These are phyloP conservation scores for Stentor roeselii DNA, from an alignment of 73 alveolate species.

Conservation along the genomic window DNA sequence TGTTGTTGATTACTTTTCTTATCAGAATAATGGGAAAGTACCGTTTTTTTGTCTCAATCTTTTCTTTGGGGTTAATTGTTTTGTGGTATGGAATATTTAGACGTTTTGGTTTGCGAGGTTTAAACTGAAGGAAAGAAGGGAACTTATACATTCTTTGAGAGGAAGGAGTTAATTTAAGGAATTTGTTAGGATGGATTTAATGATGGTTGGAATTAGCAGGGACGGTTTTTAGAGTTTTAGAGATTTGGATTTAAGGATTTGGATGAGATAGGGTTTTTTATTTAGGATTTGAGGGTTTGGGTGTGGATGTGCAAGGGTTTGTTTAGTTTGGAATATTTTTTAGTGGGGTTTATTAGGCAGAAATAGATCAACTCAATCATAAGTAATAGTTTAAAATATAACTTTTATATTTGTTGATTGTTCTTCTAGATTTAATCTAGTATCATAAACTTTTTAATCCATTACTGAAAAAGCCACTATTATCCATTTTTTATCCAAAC, in stretches of 20 bases:
- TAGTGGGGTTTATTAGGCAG: too few species aligned
- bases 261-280: too few species aligned
- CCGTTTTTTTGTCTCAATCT: not conserved
- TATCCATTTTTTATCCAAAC: too few species aligned
- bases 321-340: too few species aligned
- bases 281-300: too few species aligned
- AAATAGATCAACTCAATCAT: too few species aligned
- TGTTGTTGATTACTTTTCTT: not conserved
- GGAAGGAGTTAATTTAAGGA: not conserved
- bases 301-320: too few species aligned
- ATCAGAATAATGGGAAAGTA: not conserved
- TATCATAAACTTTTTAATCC: too few species aligned
- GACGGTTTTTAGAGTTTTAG: not conserved
- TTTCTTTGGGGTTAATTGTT: not conserved
- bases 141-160: not conserved
- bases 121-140: not conserved
- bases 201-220: not conserved
- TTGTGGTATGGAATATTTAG: not conserved
- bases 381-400: too few species aligned
- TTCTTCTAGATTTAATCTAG: too few species aligned
- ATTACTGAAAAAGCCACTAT: too few species aligned
- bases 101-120: not conserved
- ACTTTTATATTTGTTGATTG: too few species aligned
- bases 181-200: not conserved
- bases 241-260: not conserved